Percentiles rank a stretch among this genome's conserved stretches.
These are phyloP conservation scores for Podosphaera aphanis DNA, from an alignment of 2,329 filamentous ascomycete species.

Conservation along the genomic window DNA sequence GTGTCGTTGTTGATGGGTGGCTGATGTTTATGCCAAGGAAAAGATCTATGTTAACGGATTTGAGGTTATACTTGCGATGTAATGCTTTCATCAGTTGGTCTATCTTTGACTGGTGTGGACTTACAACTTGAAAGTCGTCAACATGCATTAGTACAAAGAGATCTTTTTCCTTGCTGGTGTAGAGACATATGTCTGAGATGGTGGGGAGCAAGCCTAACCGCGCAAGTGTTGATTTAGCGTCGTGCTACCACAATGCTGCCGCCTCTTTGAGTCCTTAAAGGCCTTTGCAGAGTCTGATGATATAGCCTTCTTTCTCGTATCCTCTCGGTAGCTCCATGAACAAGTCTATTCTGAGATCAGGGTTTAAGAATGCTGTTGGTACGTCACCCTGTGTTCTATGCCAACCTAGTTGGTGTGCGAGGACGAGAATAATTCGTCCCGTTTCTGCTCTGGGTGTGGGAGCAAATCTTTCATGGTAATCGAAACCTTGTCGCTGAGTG, in stretches of 20 bases:
- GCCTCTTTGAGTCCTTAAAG: neutral
- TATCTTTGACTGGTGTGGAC: no score
- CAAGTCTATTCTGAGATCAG: neutral
- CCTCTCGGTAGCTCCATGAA: neutral
- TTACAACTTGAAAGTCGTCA: no score
- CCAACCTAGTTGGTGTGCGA: neutral
- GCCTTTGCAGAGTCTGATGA: neutral
- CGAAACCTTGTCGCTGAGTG: neutral
- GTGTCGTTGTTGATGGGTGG: neutral
- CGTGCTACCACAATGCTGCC: no score
- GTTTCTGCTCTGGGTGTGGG: no score
- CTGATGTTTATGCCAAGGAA: no score
- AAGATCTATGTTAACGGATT: neutral
- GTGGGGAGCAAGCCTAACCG: no score
- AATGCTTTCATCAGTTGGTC: no score
- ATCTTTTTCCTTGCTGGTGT: no score
- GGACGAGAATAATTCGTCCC: neutral
- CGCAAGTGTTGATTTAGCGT: no score
- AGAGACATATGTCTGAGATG: no score
- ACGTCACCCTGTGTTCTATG: neutral
- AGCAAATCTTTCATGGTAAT: neutral
- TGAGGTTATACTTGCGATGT: neutral
- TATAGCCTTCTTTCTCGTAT: neutral
- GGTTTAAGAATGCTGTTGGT: no score
- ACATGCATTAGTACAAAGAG: no score